Conservation (phyloP, 768 basidiomycete species). For the Vararia minispora region DNA sequence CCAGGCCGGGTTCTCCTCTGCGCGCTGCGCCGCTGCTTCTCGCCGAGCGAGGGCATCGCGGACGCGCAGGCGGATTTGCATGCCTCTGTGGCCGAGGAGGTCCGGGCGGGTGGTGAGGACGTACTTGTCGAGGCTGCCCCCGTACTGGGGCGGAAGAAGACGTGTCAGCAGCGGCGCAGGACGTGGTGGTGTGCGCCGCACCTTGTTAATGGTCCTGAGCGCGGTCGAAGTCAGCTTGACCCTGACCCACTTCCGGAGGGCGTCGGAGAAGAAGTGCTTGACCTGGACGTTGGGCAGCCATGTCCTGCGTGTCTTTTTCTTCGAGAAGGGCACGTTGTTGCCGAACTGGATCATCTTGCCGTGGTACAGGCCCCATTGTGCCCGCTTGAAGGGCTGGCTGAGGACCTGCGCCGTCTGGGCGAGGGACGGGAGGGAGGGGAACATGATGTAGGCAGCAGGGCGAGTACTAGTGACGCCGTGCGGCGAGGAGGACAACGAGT, state of each 20-base stretch:
- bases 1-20: too few species aligned
- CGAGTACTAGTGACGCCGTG: too few species aligned
- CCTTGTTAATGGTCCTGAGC: slow-evolving; percentile 77
- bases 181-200: slow-evolving; percentile 17
- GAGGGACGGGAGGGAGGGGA: slow-evolving; percentile 22
- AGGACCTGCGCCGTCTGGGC: slow-evolving; percentile 19
- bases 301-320: slow-evolving; percentile 75
- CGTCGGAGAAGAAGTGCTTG: slow-evolving; percentile 62
- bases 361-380: slow-evolving; percentile 74
- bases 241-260: slow-evolving; percentile 42
- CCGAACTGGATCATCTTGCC: slow-evolving; percentile 73
- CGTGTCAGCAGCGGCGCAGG: background rate
- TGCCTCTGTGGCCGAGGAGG: slow-evolving; percentile 29
- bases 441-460: slow-evolving; percentile 24
- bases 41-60: too few species aligned
- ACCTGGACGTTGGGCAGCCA: slow-evolving; percentile 85
- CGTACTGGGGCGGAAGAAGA: slow-evolving; percentile 14
- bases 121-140: slow-evolving; percentile 30
- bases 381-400: slow-evolving; percentile 69
- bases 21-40: too few species aligned
- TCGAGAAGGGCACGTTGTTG: slow-evolving; percentile 85
- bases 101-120: slow-evolving; percentile 29
- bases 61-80: slow-evolving; percentile 27
- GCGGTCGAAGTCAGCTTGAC: slow-evolving; percentile 71
- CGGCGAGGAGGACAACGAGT: too few species aligned